Conservation (phyloP, 2,329 filamentous ascomycete genomes). For the Curvularia sp. region DNA sequence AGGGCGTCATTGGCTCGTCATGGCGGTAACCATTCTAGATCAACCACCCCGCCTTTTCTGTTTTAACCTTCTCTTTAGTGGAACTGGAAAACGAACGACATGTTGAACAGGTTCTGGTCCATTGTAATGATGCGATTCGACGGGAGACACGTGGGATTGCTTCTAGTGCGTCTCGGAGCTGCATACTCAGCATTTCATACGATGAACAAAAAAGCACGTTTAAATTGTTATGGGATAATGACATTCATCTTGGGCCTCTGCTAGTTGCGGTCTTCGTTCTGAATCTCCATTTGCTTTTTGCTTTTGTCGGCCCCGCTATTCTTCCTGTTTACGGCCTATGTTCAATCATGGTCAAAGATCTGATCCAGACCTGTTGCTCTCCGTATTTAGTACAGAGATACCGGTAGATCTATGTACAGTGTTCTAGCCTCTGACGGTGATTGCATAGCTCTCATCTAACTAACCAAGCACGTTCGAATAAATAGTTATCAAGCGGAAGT, state of each 20-base stretch:
- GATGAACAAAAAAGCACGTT: not conserved
- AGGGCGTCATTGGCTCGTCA: constrained; percentile 16
- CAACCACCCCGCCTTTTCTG: constrained; percentile 15
- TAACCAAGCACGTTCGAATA: not conserved
- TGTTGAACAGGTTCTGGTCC: constrained; percentile 9
- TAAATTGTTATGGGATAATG: too few relatives aligned
- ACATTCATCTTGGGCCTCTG: too few relatives aligned
- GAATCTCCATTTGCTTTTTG: not conserved
- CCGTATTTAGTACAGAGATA: not conserved
- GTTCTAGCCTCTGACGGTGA: not conserved
- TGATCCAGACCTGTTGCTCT: not conserved
- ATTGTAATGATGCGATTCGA: not conserved
- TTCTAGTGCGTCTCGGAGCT: not conserved
- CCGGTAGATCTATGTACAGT: not conserved
- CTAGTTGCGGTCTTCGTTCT: not conserved
- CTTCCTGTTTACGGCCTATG: not conserved
- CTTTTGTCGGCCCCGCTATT: not conserved
- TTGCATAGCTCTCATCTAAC: not conserved
- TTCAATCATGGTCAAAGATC: not conserved
- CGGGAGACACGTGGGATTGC: not conserved
- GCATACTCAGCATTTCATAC: not conserved
- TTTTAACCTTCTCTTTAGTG: not conserved
- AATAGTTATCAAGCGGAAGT: not conserved
- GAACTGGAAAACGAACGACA: not conserved
- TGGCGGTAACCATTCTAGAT: constrained; percentile 9